Conservation (phyloP, 495 filamentous ascomycete genomes). For the Amniculicola lignicola region DNA sequence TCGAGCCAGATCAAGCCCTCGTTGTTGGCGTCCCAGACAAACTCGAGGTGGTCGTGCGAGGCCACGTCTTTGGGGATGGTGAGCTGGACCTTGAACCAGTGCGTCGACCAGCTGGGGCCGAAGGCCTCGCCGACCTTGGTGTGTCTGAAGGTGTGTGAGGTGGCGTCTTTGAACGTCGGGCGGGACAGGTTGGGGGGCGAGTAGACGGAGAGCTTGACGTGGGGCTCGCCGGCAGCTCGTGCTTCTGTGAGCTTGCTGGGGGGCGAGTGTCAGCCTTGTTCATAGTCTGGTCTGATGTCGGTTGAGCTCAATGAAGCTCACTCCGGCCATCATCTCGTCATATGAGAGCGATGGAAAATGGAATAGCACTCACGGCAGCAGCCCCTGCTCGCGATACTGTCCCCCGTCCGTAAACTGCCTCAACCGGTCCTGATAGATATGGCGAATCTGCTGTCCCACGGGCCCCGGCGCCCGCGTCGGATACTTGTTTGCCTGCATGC, state of each 20-base stretch:
- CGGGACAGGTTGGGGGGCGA: constrained; percentile 72
- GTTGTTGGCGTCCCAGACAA: constrained; percentile 92
- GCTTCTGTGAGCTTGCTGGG: constrained; percentile 72
- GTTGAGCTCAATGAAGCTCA: too few species aligned
- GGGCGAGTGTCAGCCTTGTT: too few species aligned
- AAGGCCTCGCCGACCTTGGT: constrained; percentile 75
- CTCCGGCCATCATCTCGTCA: too few species aligned
- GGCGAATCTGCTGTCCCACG: constrained; percentile 79
- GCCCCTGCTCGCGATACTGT: constrained; percentile 75
- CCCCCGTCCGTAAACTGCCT: constrained; percentile 72
- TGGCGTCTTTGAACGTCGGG: constrained; percentile 87
- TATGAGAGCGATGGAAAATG: too few species aligned
- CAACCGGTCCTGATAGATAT: constrained; percentile 84
- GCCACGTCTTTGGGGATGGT: constrained; percentile 69
- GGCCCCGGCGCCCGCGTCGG: constrained; percentile 58
- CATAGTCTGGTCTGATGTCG: too few species aligned
- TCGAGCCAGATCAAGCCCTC: constrained; percentile 89
- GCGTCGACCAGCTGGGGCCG: constrained; percentile 96
- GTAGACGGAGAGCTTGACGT: constrained; percentile 86
- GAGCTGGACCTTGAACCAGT: constrained; percentile 87
- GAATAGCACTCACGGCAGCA: constrained; percentile 55
- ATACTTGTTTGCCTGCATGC: constrained; percentile 44
- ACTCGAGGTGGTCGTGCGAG: constrained; percentile 75
- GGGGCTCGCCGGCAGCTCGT: constrained; percentile 62
- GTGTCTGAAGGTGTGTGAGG: constrained; percentile 70